Evolutionary conservation across 1,284 basidiomycete species (phyloP).

Genomic region (Abortiporus biennis): DNA sequence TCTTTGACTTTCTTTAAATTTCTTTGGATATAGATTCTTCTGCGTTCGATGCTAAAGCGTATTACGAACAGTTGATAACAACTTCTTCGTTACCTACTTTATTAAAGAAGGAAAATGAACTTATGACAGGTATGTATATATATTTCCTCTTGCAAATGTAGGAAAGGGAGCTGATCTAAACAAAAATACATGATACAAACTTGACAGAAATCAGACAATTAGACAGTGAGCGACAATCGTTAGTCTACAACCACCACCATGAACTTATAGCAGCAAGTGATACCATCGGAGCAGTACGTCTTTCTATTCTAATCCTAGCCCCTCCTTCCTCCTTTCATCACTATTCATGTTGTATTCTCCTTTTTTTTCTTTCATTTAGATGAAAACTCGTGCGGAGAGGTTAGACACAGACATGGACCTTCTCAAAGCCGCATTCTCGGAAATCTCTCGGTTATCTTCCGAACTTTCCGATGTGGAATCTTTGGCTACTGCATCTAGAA

Average conservation of each 20-base stretch:
- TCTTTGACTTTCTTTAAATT: not conserved
- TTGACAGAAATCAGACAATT: constrained; percentile 75
- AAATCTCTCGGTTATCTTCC: constrained; percentile 73
- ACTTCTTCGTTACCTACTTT: constrained; percentile 68
- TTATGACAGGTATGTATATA: constrained; percentile 50
- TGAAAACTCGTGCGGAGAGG: constrained; percentile 79
- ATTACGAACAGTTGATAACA: constrained; percentile 81
- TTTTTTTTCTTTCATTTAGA: constrained; percentile 37
- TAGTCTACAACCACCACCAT: constrained; percentile 94
- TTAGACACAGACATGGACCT: constrained; percentile 79
- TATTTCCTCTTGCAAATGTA: not conserved
- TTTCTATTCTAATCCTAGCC: not conserved
- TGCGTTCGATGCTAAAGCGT: constrained; percentile 75
- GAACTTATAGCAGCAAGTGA: constrained; percentile 90
- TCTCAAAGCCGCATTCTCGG: constrained; percentile 73
- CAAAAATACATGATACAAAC: not conserved
- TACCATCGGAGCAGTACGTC: constrained; percentile 76
- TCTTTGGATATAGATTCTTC: constrained; percentile 50
- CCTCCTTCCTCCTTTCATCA: not conserved
- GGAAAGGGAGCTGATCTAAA: too few species aligned
- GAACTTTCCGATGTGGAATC: too few species aligned
- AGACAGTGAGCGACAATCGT: constrained; percentile 82
- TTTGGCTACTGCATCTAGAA: too few species aligned
- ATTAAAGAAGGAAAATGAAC: constrained; percentile 73
- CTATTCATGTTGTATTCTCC: constrained; percentile 3